Percentiles rank a stretch among this genome's conserved stretches.
These are phyloP conservation scores for Clavaria fumosa DNA, from an alignment of 768 basidiomycete genomes.

Conservation along the genomic window DNA sequence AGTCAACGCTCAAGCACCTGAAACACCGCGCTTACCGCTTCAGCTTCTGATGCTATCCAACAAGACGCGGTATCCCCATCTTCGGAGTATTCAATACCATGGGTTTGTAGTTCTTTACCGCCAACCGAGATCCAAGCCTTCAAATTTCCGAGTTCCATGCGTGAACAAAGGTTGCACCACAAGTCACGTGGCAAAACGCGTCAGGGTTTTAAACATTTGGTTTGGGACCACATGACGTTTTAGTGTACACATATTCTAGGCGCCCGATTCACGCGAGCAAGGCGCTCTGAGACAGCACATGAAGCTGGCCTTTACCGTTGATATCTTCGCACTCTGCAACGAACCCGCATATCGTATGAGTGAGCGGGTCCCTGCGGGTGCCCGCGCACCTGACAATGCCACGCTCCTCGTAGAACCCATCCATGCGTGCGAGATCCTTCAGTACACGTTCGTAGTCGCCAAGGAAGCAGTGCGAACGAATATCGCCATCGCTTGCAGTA, in stretches of 20 bases:
- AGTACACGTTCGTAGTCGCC: conserved; percentile 3
- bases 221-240: too few species aligned
- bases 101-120: neutral
- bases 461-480: conserved; percentile 6
- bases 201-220: too few species aligned
- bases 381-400: conserved; percentile 5
- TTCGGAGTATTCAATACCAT: neutral
- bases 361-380: neutral
- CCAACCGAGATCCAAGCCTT: neutral
- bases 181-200: too few species aligned
- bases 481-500: conserved; percentile 2
- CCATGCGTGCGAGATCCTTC: conserved; percentile 3
- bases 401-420: neutral
- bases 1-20: too few species aligned
- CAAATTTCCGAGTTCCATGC: conserved; percentile 2
- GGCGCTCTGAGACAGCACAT: too few species aligned
- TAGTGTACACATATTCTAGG: too few species aligned
- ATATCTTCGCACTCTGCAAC: conserved; percentile 1
- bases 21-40: neutral
- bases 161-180: too few species aligned
- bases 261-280: too few species aligned
- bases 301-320: neutral
- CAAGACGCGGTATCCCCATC: neutral
- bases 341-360: conserved; percentile 6
- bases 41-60: neutral